Evolutionary conservation across 352 stramenopile genomes (phyloP), one percentile per base, ranked within the genome.

Genomic region (Albugo laibachii): DNA sequence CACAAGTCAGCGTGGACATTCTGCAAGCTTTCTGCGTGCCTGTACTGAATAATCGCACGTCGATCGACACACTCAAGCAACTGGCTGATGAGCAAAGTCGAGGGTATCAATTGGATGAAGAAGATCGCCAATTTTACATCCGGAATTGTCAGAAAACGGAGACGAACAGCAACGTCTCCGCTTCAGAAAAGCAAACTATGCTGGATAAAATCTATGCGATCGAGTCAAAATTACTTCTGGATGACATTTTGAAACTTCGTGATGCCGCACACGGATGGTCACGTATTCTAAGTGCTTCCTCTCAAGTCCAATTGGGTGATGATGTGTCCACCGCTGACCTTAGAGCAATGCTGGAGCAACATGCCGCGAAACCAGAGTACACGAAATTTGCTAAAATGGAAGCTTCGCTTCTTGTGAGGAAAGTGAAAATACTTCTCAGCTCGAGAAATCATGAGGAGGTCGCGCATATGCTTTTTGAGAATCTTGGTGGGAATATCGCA

Each of bases 361-460:
- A 68, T 13, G 53, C 54, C 24, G 37, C 45, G 0, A 68, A 69
- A 46, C 40, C 57, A 5, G 63, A 56, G 38, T 79, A 76, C 56
- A 60, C 79, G 12, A 65, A 71, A 47, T 79, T 79, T 46, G 62
- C 58, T 35, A 53, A 52, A n/a, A 77, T 79, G 46, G 50, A 70
- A 19, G 60, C 77, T n/a, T 55, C 53, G 3, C 46, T 81, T 35
- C 62, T 58, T 10, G 65, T 67, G 56, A 62, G 74, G 8, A 78
- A 72, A 37, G 59, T 81, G 50, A 75, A 63, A 34, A 55, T 77
- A 49, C 49, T 45, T 1, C 76, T 81, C 38, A 55, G 57, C 24
- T 10, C 8, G 15, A 67, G 79, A 47, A 50, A 56, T 16, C 51
- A 49, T n/a, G 44, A 40, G 0, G 66, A 79, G 38, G 53, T 75